Percentiles rank a stretch among this genome's conserved stretches.
Evolutionary conservation across 1,139 yeast species (phyloP).

Genomic region (Yamadazyma sp.): DNA sequence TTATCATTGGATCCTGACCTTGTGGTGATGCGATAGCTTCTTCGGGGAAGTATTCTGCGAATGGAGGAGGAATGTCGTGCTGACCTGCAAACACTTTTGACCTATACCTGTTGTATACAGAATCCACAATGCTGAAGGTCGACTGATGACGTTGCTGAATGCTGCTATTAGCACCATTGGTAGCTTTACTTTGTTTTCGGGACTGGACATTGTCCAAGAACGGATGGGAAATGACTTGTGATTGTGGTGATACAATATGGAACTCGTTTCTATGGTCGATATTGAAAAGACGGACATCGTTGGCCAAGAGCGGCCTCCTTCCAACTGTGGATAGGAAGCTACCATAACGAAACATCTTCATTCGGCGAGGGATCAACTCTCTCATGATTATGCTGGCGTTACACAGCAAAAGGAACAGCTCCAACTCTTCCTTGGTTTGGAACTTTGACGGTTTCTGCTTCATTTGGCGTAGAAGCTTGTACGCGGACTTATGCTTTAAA

Average conservation of each 20-base stretch:
- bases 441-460: constrained; percentile 24
- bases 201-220: constrained; percentile 13
- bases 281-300: constrained; percentile 11
- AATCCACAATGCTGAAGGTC: constrained; percentile 15
- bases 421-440: constrained; percentile 25
- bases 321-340: constrained; percentile 13
- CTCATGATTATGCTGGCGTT: constrained; percentile 26
- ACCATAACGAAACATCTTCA: constrained; percentile 27
- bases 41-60: constrained; percentile 32
- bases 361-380: constrained; percentile 30
- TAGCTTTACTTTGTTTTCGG: constrained; percentile 11
- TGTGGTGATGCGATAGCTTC: constrained; percentile 23
- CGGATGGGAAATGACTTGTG: constrained; percentile 19
- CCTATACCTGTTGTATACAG: constrained; percentile 28
- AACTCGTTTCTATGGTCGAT: constrained; percentile 9
- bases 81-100: constrained; percentile 27
- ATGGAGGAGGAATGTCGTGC: constrained; percentile 23
- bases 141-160: constrained; percentile 8
- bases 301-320: constrained; percentile 23
- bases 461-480: constrained; percentile 15
- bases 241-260: constrained; percentile 11
- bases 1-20: not conserved
- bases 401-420: constrained; percentile 22
- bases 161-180: not conserved
- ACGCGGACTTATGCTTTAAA: constrained; percentile 25